phyloP scores from a whole-genome alignment of 805 yeast genomes.

The Nakazawaea pomicola region DNA sequence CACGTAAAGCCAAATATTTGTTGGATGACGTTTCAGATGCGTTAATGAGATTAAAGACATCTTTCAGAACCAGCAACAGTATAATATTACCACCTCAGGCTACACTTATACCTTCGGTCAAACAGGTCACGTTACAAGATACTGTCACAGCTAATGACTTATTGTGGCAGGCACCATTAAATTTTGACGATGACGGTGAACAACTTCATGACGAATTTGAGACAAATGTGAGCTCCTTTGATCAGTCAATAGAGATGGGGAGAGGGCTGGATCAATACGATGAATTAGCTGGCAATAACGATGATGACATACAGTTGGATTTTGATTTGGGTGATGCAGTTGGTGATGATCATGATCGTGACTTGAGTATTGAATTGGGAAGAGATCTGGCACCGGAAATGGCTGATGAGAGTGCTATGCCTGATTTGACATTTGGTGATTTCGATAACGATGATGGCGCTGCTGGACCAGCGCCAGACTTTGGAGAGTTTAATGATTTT shows the following conservation, averaged over 20 bases:
- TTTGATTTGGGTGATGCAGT: constrained; percentile 27
- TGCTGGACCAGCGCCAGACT: constrained; percentile 13
- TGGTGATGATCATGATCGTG: constrained; percentile 9
- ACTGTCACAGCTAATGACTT: constrained; percentile 77
- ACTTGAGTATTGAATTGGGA: constrained; percentile 42
- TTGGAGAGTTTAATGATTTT: constrained; percentile 8
- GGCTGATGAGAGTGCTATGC: constrained; percentile 16
- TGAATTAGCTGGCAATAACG: constrained; percentile 24
- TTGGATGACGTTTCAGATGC: constrained; percentile 82
- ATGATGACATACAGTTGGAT: constrained; percentile 27
- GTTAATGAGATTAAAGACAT: constrained; percentile 61
- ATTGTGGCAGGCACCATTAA: constrained; percentile 57
- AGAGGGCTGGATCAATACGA: constrained; percentile 39
- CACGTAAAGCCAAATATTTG: constrained; percentile 77
- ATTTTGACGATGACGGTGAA: constrained; percentile 29
- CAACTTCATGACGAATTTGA: constrained; percentile 8
- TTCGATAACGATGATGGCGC: constrained; percentile 14
- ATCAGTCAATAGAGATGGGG: constrained; percentile 64
- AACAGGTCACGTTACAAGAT: constrained; percentile 62
- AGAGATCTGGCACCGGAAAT: constrained; percentile 29
- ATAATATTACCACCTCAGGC: constrained; percentile 57
- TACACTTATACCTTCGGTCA: constrained; percentile 56
- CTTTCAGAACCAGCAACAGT: constrained; percentile 46
- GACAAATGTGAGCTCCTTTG: constrained; percentile 24
- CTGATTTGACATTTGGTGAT: constrained; percentile 23